These are phyloP conservation scores for Mycena galericulata DNA, from an alignment of 768 basidiomycete genomes.

Conservation along the genomic window DNA sequence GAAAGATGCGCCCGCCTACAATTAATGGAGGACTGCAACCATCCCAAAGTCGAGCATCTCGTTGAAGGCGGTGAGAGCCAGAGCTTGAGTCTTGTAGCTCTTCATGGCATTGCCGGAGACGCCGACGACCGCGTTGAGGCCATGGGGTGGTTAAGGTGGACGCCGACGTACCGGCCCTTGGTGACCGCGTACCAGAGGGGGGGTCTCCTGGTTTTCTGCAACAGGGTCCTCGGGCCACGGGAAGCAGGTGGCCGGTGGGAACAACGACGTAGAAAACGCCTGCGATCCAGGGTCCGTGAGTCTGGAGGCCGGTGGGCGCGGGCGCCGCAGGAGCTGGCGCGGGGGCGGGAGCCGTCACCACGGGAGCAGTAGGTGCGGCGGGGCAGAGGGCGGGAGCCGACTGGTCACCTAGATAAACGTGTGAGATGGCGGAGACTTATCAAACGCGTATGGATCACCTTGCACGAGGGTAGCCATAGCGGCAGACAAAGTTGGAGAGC, in stretches of 20 bases:
- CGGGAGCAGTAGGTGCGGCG: neutral
- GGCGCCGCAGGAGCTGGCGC: neutral
- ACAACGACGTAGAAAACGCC: neutral
- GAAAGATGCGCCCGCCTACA: no score
- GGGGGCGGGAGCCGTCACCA: neutral
- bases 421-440: neutral
- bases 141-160: conserved; percentile 10
- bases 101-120: neutral
- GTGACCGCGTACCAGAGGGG: conserved; percentile 1
- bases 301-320: neutral
- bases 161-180: neutral
- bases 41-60: neutral
- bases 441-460: neutral
- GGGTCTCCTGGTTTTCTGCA: neutral
- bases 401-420: neutral
- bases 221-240: neutral
- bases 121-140: neutral
- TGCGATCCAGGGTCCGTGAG: conserved; percentile 1
- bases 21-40: neutral
- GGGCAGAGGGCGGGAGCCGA: neutral
- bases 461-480: neutral
- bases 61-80: neutral
- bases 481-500: neutral
- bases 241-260: neutral
- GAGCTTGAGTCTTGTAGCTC: neutral